A percentile compares a stretch with the other conserved stretches of the same genome.
phyloP scores from a whole-genome alignment of 805 yeast species.

The Ogataea chonburiensis region DNA sequence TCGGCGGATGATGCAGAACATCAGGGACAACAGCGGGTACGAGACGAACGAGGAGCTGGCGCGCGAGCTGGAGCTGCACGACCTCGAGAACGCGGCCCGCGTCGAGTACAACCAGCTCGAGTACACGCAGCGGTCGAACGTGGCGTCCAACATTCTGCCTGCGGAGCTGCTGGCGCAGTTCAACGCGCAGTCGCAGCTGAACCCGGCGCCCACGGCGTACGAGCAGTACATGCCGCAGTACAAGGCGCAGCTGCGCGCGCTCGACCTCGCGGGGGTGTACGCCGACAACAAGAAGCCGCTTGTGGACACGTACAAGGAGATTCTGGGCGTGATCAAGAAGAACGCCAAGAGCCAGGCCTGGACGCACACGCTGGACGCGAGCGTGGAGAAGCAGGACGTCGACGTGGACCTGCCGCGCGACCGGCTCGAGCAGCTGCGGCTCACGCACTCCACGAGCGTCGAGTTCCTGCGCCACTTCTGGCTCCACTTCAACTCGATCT shows the following conservation, averaged over 20 bases:
- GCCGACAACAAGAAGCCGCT: constrained; percentile 34
- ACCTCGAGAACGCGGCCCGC: constrained; percentile 46
- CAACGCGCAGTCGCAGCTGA: constrained; percentile 28
- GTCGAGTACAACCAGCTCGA: constrained; percentile 54
- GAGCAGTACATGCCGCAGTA: constrained; percentile 24
- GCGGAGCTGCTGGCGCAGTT: constrained; percentile 20
- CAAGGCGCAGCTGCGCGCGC: constrained; percentile 19
- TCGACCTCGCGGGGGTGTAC: constrained; percentile 28
- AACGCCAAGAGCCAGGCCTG: constrained; percentile 51
- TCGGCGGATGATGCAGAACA: constrained; percentile 68
- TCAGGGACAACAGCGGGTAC: constrained; percentile 40
- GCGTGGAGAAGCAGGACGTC: constrained; percentile 26
- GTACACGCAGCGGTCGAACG: constrained; percentile 30
- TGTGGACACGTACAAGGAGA: constrained; percentile 44
- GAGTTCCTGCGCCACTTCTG: constrained; percentile 79
- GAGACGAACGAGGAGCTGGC: constrained; percentile 37
- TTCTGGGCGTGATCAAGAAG: constrained; percentile 46
- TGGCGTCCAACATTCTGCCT: constrained; percentile 28
- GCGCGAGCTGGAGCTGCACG: constrained; percentile 49
- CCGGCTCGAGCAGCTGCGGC: constrained; percentile 47
- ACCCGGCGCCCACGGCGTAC: constrained; percentile 28
- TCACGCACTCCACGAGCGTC: constrained; percentile 69
- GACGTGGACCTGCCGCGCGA: constrained; percentile 31
- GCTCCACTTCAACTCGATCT: constrained; percentile 49
- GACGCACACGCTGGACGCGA: constrained; percentile 31